These are phyloP conservation scores for Piper betle DNA, from an alignment of 164 flowering plant genomes.

Conservation along the genomic window DNA sequence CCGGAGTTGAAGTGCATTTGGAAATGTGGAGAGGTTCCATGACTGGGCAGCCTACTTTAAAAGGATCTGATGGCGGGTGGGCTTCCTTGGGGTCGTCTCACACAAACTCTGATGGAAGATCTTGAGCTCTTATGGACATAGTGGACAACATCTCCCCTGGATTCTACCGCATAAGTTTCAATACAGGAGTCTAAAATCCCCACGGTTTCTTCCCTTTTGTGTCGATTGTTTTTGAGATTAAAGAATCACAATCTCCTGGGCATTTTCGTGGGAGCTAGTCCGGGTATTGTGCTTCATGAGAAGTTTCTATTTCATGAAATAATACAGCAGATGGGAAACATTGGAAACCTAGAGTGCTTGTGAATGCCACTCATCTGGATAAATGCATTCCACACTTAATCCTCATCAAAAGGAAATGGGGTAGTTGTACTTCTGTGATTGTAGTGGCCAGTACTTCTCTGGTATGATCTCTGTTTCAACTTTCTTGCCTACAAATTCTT, in stretches of 20 bases:
- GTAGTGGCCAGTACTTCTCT: too few species aligned
- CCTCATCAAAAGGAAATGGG: too few species aligned
- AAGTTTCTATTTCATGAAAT: too few species aligned
- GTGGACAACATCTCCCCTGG: constrained; percentile 58
- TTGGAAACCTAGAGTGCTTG: too few species aligned
- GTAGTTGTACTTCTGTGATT: too few species aligned
- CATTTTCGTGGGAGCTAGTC: constrained; percentile 91
- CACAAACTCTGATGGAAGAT: constrained; percentile 79
- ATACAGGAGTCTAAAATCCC: constrained; percentile 66
- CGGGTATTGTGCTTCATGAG: too few species aligned
- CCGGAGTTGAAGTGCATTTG: constrained; percentile 62
- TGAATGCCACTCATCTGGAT: too few species aligned
- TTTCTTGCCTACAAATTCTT: too few species aligned
- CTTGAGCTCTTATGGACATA: constrained; percentile 55
- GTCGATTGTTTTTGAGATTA: constrained; percentile 73
- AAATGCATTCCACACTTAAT: too few species aligned
- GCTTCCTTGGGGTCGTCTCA: constrained; percentile 36
- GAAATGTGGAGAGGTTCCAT: constrained; percentile 49
- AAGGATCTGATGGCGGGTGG: constrained; percentile 33
- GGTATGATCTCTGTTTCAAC: too few species aligned
- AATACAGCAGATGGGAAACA: too few species aligned
- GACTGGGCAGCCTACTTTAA: constrained; percentile 28
- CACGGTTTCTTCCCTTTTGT: constrained; percentile 84
- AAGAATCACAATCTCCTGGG: constrained; percentile 52
- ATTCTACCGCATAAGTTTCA: constrained; percentile 66